Base-by-base conservation (phyloP, 768 basidiomycete species). In the Austroboletus festivus region DNA sequence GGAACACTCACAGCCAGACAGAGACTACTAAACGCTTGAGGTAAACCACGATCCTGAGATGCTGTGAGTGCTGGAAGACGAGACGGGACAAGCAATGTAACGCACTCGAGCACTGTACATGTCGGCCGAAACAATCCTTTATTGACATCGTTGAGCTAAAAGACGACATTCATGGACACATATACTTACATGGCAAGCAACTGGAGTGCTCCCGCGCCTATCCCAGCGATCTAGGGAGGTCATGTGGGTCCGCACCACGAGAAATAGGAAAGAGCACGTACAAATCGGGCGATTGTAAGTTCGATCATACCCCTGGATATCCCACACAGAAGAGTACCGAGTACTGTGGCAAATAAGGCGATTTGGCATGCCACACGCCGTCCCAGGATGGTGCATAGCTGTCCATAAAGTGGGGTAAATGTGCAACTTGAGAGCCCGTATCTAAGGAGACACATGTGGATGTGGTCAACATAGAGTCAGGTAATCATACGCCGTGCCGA, bases 11-110 rank as follows among this genome's bases (percentile, higher is more conserved):
- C 54, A 1, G 44, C 37, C n/a, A 40, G 30, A 38, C 28, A 33
- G 42, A 57, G 12, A 38, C 37, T 48, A 34, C 83, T 28, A 75
- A 73, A 35, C 82, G 67, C 86, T 85, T 51, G 55, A 18, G 48
- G 48, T 23, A 56, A 47, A n/a, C 44, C 19, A 8, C 50, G 45
- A 15, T 33, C 48, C 45, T 40, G 35, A 1, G 28, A 11, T 19
- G 38, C 8, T 16, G 11, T 28, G 22, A 44, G 42, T 26, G 47
- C 42, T 13, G 16, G 13, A 21, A 26, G 19, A n/a, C 10, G 8
- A 20, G 15, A 15, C 8, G 12, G 5, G 34, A 35, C 10, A n/a
- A 35, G 15, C 16, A 30, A 22, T 42, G 28, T 28, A 28, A 28
- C 48, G 15, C 18, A 56, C 55, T 34, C 48, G 53, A 21, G 39